These are phyloP conservation scores for Teunomyces lycoperdinae DNA, from an alignment of 805 yeast genomes.

Conservation along the genomic window DNA sequence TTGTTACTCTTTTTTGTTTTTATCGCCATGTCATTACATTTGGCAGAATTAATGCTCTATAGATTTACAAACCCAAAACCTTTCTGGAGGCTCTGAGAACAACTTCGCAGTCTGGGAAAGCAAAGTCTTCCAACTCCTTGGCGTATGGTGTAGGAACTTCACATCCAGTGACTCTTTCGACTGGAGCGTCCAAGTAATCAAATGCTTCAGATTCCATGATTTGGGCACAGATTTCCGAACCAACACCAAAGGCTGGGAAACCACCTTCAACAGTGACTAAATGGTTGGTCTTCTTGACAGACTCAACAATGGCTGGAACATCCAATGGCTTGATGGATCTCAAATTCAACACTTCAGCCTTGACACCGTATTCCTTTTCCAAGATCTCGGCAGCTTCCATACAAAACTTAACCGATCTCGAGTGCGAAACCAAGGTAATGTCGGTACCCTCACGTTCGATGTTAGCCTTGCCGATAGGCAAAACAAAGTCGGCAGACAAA, in stretches of 20 bases:
- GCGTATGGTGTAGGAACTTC: constrained; percentile 99
- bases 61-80: constrained; percentile 65
- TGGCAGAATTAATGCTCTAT: not conserved
- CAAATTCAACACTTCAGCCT: constrained; percentile 91
- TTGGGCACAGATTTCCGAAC: constrained; percentile 97
- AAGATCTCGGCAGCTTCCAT: constrained; percentile 87
- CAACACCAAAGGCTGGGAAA: constrained; percentile 98
- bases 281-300: constrained; percentile 96
- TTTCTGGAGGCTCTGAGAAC: constrained; percentile 84
- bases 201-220: constrained; percentile 98
- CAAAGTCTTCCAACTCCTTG: constrained; percentile 91
- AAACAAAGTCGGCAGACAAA: constrained; percentile 78
- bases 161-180: constrained; percentile 98
- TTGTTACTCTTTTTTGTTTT: too few species aligned
- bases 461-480: constrained; percentile 96
- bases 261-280: constrained; percentile 95
- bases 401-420: constrained; percentile 85
- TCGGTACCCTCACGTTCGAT: constrained; percentile 92
- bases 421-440: constrained; percentile 83
- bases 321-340: constrained; percentile 98
- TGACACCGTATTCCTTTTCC: constrained; percentile 79
- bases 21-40: not conserved
- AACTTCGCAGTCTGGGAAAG: constrained; percentile 95
- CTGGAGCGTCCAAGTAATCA: constrained; percentile 97
- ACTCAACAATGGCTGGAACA: constrained; percentile 74